Evolutionary conservation across 1,139 yeast genomes (phyloP), one percentile per base, ranked within the genome.

Genomic region (Lodderomyces margitis): DNA sequence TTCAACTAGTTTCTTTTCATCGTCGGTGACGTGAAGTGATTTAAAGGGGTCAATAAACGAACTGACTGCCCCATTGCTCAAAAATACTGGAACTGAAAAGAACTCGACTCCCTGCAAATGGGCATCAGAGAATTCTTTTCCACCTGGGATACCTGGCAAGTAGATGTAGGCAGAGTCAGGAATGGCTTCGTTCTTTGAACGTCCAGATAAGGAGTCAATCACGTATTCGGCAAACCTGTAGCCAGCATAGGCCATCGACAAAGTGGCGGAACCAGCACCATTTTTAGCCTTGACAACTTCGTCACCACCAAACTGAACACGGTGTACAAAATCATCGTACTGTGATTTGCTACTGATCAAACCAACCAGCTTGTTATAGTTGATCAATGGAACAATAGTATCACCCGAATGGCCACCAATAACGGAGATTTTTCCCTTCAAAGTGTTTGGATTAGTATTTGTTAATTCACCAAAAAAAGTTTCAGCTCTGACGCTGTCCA

Each of bases 391-490:
- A 17, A 83, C 84, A 54, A 83, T 83, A 16, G 89, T 83, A 55
- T 79, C 84, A 43, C 88, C 89, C 1, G 88, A 82, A 57, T 83
- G 91, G 34, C 91, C 89, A 37, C 89, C 89, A 54, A 83, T 70
- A 27, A 83, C 87, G 21, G 81, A 73, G 37, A 81, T 77, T 47
- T 64, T 66, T 54, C 79, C 65, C 11, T 59, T 54, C 6, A 60
- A 51, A 8, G 80, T 71, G 12, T 55, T 41, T 41, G 59, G 68
- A 27, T 56, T 59, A 41, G 59, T 67, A 27, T 56, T 59, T 43
- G 66, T 61, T 51, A 69, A 66, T 40, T 67, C 71, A 40, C 75
- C 74, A 51, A 78, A 64, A 61, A 83, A 83, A 17, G 86, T 80
- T 58, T 80, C 86, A 9, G 85, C 84, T 61, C 88, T 72, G 27